These are phyloP conservation scores for Leishmania aethiopica DNA, from an alignment of 208 protist species.

Conservation along the genomic window DNA sequence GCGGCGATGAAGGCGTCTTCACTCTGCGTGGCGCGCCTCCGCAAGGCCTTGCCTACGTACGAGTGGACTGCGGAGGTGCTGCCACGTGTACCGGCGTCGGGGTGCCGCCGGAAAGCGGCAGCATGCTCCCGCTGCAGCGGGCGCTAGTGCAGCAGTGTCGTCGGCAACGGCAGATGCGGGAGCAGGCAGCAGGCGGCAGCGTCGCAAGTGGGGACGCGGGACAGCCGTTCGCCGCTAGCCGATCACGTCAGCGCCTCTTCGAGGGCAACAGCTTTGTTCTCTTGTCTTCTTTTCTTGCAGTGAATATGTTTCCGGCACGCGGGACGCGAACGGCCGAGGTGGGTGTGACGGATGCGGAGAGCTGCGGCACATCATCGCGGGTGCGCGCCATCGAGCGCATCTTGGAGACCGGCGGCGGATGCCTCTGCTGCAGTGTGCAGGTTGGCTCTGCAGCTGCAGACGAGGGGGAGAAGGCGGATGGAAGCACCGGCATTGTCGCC, in stretches of 20 bases:
- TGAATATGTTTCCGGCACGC: background rate
- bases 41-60: slow-evolving; percentile 17
- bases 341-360: background rate
- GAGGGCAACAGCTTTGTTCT: background rate
- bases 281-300: background rate
- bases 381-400: slow-evolving; percentile 6
- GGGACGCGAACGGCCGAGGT: background rate
- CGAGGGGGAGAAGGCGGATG: background rate
- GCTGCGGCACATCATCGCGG: background rate
- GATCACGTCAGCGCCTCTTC: background rate
- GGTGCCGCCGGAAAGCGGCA: background rate
- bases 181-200: background rate
- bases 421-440: background rate
- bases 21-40: slow-evolving; percentile 12
- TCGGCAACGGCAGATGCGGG: slow-evolving; percentile 10
- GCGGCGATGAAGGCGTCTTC: background rate
- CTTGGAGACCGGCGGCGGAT: slow-evolving; percentile 11
- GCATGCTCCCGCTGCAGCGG: slow-evolving; percentile 1
- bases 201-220: background rate
- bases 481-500: background rate
- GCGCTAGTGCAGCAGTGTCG: slow-evolving; percentile 25
- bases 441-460: background rate
- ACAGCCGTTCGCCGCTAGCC: background rate
- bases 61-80: slow-evolving; percentile 19
- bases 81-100: background rate